Conservation (phyloP, 2,329 filamentous ascomycete species). For the Aspergillus amoenus region DNA sequence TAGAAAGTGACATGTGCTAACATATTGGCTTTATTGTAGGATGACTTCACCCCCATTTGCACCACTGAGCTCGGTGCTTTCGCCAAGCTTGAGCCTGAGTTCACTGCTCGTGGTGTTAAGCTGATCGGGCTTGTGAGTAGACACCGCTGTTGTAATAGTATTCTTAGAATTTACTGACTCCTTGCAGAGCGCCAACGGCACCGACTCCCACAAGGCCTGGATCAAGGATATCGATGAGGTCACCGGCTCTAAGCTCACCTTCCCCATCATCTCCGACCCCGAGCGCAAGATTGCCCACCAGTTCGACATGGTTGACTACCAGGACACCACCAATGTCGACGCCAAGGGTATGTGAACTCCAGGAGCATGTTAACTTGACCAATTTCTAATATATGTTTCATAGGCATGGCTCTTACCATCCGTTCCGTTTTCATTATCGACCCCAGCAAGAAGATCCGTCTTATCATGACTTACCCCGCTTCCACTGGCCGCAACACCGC, state of each 20-base stretch:
- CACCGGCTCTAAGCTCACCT: slow-evolving; percentile 67
- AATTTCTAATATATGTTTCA: slow-evolving; percentile 5
- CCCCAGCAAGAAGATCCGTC: slow-evolving; percentile 88
- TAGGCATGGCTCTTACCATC: slow-evolving; percentile 80
- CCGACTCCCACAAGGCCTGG: slow-evolving; percentile 82
- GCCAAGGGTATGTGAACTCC: slow-evolving; percentile 53
- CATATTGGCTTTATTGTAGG: slow-evolving; percentile 18
- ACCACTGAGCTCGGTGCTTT: slow-evolving; percentile 95
- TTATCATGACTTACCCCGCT: slow-evolving; percentile 90
- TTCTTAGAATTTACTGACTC: slow-evolving; percentile 1
- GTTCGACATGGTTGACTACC: slow-evolving; percentile 84
- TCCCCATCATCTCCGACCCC: slow-evolving; percentile 83
- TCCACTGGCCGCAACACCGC: slow-evolving; percentile 82
- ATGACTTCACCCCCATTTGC: slow-evolving; percentile 91
- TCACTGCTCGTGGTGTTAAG: slow-evolving; percentile 83
- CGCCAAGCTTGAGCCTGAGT: slow-evolving; percentile 86
- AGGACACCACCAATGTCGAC: slow-evolving; percentile 80
- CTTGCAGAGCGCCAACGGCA: slow-evolving; percentile 70
- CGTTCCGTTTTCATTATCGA: slow-evolving; percentile 95
- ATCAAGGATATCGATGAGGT: slow-evolving; percentile 86
- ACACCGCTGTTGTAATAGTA: neutral
- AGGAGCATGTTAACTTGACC: neutral
- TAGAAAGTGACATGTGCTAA: neutral
- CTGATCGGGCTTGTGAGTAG: slow-evolving; percentile 71
- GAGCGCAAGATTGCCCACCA: slow-evolving; percentile 72